These are phyloP conservation scores for Scutellaria galericulata DNA, from an alignment of 257 asterid genomes.

Conservation along the genomic window DNA sequence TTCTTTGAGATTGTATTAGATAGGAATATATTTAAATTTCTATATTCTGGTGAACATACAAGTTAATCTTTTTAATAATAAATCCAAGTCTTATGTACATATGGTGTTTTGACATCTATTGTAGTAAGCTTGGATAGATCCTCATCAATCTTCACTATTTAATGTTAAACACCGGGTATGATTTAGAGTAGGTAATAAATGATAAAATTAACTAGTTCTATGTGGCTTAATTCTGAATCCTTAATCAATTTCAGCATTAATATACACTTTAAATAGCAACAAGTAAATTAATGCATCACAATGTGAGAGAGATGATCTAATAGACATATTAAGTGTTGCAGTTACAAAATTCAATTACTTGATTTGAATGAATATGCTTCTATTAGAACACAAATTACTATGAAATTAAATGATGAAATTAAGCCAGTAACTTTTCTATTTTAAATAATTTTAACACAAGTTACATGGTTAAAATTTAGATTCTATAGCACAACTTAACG, in stretches of 20 bases:
- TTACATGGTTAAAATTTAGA: constrained; percentile 1
- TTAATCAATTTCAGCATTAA: constrained; percentile 36
- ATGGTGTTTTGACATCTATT: not conserved
- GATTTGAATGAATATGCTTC: constrained; percentile 25
- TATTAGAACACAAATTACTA: not conserved
- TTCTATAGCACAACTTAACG: not conserved
- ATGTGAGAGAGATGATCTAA: constrained; percentile 29
- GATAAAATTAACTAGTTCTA: constrained; percentile 13
- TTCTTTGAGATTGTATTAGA: constrained; percentile 15
- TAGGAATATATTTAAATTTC: not conserved
- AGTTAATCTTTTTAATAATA: not conserved
- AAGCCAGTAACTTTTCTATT: not conserved
- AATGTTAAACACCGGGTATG: constrained; percentile 1
- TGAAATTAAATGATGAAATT: constrained; percentile 1
- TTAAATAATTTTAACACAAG: not conserved
- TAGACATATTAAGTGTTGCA: constrained; percentile 24
- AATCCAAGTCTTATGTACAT: not conserved
- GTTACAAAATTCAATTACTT: constrained; percentile 34
- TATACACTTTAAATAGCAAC: constrained; percentile 26
- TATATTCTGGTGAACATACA: not conserved
- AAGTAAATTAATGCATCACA: constrained; percentile 36
- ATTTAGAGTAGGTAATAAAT: constrained; percentile 12
- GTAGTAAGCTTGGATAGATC: not conserved
- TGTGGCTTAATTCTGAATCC: constrained; percentile 13
- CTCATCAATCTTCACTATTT: constrained; percentile 4